Base-by-base conservation (phyloP, 2,329 filamentous ascomycete species). In the Phaeosphaeriaceae sp. region DNA sequence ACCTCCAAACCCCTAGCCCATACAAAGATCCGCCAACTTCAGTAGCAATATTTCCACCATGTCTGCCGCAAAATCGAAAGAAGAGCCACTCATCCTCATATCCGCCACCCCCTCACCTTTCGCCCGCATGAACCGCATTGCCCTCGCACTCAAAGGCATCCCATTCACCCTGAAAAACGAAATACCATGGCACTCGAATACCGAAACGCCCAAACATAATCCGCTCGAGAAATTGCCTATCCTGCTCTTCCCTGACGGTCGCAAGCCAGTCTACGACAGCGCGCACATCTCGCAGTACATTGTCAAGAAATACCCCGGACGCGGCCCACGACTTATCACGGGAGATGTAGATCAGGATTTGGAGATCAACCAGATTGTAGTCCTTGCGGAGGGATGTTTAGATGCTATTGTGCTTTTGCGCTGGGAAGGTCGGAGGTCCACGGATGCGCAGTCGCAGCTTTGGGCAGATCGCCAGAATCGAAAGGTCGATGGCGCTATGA, bases 51-150 rank as follows among this genome's bases (percentile, higher is more conserved):
- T 31, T n/a, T 20, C 19, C n/a, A 25, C 11, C 2, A 31, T 48
- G 24, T 48, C 22, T 10, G 7, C 21, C 7, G 2, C 31, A 51
- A n/a, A 10, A 42, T 51, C 51, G 48, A 41, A 5, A 9, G 25
- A 27, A 27, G 9, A 48, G 15, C 59, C 60, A 13, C 58, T 65
- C 5, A 63, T 51, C 20, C 62, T 67, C n/a, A 66, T 69, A 21
- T 66, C 61, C 51, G 76, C 76, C 9, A 77, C 76, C 1, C 75
- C 77, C 17, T 78, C 75, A 2, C 77, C 77, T 9, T 79, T 78
- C 60, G 77, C 78, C 9, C 75, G 78, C 45, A 80, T 80, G 70
- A 75, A 79, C 42, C 73, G 78, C 61, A 79, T 81, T 33, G 71
- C 72, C 4, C 71, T 80, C 7, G 56, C 61, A 41, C 73, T 81